Evolutionary conservation across 176 grass and related monocot genomes (phyloP), one percentile per base, ranked within the genome.

Genomic region (Oryza australiensis): DNA sequence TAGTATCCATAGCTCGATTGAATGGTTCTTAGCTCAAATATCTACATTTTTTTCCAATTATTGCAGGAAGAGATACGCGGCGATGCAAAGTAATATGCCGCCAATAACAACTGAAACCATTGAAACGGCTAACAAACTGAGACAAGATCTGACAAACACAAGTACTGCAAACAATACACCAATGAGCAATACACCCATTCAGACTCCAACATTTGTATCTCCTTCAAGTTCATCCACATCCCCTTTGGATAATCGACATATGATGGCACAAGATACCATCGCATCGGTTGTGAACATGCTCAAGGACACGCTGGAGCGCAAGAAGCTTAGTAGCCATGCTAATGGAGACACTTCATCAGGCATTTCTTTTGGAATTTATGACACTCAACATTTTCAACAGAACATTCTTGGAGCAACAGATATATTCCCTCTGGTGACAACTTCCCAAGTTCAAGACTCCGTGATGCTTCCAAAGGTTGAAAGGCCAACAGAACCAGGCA

Each of bases 211-310:
- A 51, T 94, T 91, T 76, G 70, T 82, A 53, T 91, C 86, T 67
- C 92, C 92, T 24, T 91, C 92, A 55, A 82, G 84, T 73, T 94
- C 92, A 70, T 84, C 92, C 8, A 94, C 89, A 2, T 94, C 86
- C 75, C 89, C 89, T 35, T 69, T 89, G 48, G 92, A 94, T 59
- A 81, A 82, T 84, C 83, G 79, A 24, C 82, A 78, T 10, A 75
- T 85, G 75, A 68, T 76, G 27, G 79, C 68, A n/a, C 83, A 78
- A 26, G 92, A 89, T 75, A 71, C 86, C 6, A 70, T 94, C 24
- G 82, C 92, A 71, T 94, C 92, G 12, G 84, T 94, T 10, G 89
- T 91, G 62, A 89, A 84, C 77, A 91, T 91, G 92, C 92, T 94
- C 72, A 94, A 91, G 84, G 92, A 86, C 60, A 87, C 92, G 8